These are phyloP conservation scores for Tuber melanosporum DNA, from an alignment of 495 filamentous ascomycete species.

Conservation along the genomic window DNA sequence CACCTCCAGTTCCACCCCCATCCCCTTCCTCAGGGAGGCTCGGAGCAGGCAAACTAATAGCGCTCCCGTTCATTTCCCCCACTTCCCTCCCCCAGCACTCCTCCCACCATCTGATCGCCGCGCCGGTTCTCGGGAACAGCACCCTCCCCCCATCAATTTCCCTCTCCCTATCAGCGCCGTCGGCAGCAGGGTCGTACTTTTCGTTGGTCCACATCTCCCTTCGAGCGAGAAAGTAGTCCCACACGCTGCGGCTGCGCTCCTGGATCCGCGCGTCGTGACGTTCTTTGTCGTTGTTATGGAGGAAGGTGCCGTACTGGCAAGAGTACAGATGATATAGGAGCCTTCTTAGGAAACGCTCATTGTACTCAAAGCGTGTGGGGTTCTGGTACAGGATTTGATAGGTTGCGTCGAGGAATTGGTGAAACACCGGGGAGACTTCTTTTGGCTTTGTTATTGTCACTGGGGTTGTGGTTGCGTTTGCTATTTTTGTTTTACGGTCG, in stretches of 20 bases:
- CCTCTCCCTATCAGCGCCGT: conserved; percentile 54
- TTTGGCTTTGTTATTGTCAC: conserved; percentile 47
- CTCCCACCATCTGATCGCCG: conserved; percentile 80
- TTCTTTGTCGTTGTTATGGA: conserved; percentile 91
- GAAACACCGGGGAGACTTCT: conserved; percentile 93
- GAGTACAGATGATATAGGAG: conserved; percentile 91
- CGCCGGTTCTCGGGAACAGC: conserved; percentile 62
- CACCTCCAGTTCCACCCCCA: conserved; percentile 9
- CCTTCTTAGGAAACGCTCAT: conserved; percentile 85
- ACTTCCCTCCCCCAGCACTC: conserved; percentile 79
- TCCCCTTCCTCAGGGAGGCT: neutral
- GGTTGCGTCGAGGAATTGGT: conserved; percentile 94
- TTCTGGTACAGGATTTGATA: conserved; percentile 85
- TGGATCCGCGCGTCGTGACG: conserved; percentile 65
- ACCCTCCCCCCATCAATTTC: conserved; percentile 72
- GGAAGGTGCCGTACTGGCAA: conserved; percentile 94
- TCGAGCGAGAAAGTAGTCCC: conserved; percentile 86
- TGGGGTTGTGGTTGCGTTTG: conserved; percentile 23
- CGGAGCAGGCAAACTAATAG: neutral
- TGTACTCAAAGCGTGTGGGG: conserved; percentile 91
- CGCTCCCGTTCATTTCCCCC: conserved; percentile 78
- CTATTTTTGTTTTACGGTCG: conserved; percentile 32
- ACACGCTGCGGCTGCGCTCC: conserved; percentile 78
- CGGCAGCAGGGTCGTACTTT: conserved; percentile 67
- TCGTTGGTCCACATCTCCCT: conserved; percentile 72